These are phyloP conservation scores for Calonectria ilicicola DNA, from an alignment of 2,329 filamentous ascomycete genomes.

Conservation along the genomic window DNA sequence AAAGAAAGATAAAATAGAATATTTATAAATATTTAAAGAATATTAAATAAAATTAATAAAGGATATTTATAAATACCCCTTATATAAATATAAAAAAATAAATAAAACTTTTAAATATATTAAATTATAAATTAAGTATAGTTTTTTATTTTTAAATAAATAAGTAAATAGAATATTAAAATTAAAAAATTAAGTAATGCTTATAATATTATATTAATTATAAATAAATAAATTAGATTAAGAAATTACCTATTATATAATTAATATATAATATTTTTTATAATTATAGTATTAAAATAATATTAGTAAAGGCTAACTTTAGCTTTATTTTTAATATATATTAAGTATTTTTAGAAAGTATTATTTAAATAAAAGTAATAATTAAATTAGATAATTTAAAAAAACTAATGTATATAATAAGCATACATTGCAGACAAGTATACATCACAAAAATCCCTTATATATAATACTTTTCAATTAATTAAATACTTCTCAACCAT, in stretches of 20 bases:
- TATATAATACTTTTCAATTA: no score
- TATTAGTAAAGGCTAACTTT: slow-evolving; percentile 18
- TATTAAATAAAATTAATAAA: neutral
- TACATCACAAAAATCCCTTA: no score
- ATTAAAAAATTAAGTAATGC: slow-evolving; percentile 6
- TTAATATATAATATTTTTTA: slow-evolving; percentile 4
- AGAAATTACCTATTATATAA: slow-evolving; percentile 1
- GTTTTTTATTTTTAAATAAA: neutral
- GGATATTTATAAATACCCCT: slow-evolving; percentile 1
- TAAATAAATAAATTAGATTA: slow-evolving; percentile 11
- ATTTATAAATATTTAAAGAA: slow-evolving; percentile 15
- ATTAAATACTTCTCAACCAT: no score
- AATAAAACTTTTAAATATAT: slow-evolving; percentile 11
- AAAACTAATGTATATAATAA: neutral
- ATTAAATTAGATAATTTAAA: neutral
- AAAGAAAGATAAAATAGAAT: neutral
- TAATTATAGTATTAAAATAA: slow-evolving; percentile 5
- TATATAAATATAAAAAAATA: slow-evolving; percentile 10
- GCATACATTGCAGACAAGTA: no score
- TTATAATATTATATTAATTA: slow-evolving; percentile 18
- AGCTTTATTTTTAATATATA: slow-evolving; percentile 17
- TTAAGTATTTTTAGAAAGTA: neutral
- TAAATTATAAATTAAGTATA: slow-evolving; percentile 6
- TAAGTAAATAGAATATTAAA: neutral
- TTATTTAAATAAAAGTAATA: neutral